phyloP scores from a whole-genome alignment of 1,284 basidiomycete species.

The Ceratobasidium sp. region DNA sequence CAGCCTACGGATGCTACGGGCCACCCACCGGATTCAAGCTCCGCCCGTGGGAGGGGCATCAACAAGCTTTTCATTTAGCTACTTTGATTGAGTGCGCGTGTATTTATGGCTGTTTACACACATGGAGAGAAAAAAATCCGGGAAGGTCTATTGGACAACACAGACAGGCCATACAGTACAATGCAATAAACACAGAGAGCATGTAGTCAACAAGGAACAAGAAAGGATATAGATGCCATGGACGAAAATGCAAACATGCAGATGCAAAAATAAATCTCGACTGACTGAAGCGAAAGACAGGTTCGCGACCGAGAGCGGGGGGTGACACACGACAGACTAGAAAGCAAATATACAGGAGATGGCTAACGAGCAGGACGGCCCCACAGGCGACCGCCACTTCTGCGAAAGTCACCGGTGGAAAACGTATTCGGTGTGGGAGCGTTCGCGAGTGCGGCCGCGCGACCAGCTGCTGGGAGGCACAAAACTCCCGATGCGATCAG shows the following conservation, averaged over 20 bases:
- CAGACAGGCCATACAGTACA: conserved; percentile 29
- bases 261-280: conserved; percentile 39
- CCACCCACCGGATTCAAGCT: conserved; percentile 18
- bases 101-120: background rate
- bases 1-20: conserved; percentile 9
- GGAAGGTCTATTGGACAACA: conserved; percentile 39
- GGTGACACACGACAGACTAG: background rate
- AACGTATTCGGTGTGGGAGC: conserved; percentile 33
- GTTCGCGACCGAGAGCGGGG: conserved; percentile 35
- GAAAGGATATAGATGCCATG: conserved; percentile 41
- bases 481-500: conserved; percentile 34
- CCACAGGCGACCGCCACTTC: conserved; percentile 39
- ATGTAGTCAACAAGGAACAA: conserved; percentile 15
- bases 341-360: conserved; percentile 37
- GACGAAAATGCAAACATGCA: conserved; percentile 39
- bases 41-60: conserved; percentile 36
- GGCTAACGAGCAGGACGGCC: conserved; percentile 41
- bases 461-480: conserved; percentile 21
- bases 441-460: conserved; percentile 37
- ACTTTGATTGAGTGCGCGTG: background rate
- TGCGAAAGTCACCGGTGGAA: conserved; percentile 39
- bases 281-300: conserved; percentile 33
- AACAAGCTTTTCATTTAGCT: background rate
- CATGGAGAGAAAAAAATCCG: conserved; percentile 2
- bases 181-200: conserved; percentile 28